These are phyloP conservation scores for Lyophyllum shimeji DNA, from an alignment of 768 basidiomycete genomes.

Conservation along the genomic window DNA sequence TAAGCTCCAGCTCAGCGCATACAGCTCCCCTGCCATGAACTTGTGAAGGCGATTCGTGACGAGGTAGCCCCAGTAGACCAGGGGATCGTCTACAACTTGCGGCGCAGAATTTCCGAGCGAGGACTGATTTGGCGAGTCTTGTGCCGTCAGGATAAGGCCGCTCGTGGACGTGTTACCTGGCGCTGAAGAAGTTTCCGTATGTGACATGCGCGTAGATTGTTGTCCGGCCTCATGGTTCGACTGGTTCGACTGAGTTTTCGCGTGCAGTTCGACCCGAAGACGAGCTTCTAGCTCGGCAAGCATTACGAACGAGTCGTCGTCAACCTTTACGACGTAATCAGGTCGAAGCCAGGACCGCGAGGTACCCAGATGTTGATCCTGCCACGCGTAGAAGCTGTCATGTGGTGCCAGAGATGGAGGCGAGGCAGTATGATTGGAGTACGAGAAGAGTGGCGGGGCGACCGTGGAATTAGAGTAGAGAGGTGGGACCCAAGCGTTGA, in stretches of 20 bases:
- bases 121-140: slow-evolving; percentile 1
- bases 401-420: slow-evolving; percentile 69
- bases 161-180: slow-evolving; percentile 5
- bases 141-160: neutral
- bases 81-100: slow-evolving; percentile 48
- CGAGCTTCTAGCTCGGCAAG: slow-evolving; percentile 92
- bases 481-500: slow-evolving; percentile 89
- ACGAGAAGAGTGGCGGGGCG: slow-evolving; percentile 57
- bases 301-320: slow-evolving; percentile 96
- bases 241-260: slow-evolving; percentile 27
- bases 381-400: slow-evolving; percentile 62
- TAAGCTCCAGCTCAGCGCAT: slow-evolving; percentile 86
- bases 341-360: slow-evolving; percentile 76
- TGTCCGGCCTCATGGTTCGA: slow-evolving; percentile 19
- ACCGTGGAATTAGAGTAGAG: slow-evolving; percentile 52
- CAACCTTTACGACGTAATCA: slow-evolving; percentile 91
- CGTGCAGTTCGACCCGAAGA: slow-evolving; percentile 73
- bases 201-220: slow-evolving; percentile 10
- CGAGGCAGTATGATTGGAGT: slow-evolving; percentile 55
- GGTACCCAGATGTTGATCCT: slow-evolving; percentile 41
- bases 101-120: slow-evolving; percentile 6
- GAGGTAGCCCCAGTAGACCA: slow-evolving; percentile 88
- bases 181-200: slow-evolving; percentile 6
- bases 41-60: slow-evolving; percentile 84
- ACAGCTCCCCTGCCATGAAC: slow-evolving; percentile 96